phyloP scores from a whole-genome alignment of 75 land plant genomes.

The Pinus taeda region DNA sequence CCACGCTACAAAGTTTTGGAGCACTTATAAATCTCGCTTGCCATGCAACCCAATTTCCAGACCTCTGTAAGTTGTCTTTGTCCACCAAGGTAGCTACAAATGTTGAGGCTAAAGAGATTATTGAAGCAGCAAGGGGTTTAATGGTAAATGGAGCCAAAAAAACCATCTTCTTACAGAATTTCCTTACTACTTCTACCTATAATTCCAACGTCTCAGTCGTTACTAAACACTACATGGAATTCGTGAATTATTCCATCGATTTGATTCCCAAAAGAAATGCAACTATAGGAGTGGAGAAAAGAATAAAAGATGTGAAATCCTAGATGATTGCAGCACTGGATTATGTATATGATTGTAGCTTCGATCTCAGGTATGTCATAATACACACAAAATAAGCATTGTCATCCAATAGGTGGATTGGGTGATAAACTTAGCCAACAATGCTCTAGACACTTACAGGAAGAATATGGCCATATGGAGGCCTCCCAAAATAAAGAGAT shows the following conservation, averaged over 20 bases:
- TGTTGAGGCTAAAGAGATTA: background rate
- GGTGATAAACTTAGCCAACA: slow-evolving; percentile 48
- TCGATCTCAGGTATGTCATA: too few relatives aligned
- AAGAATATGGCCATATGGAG: slow-evolving; percentile 26
- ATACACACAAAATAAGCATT: background rate
- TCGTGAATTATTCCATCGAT: too few relatives aligned
- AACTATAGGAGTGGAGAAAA: too few relatives aligned
- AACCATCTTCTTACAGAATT: background rate
- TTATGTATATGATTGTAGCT: too few relatives aligned
- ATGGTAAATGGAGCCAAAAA: background rate
- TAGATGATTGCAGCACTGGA: too few relatives aligned
- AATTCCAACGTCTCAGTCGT: too few relatives aligned
- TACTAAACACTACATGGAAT: too few relatives aligned
- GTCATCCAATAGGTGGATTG: slow-evolving; percentile 14
- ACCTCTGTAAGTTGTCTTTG: slow-evolving; percentile 8
- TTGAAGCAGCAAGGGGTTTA: background rate
- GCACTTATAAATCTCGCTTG: slow-evolving; percentile 10
- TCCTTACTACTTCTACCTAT: too few relatives aligned
- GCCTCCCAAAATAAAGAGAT: slow-evolving; percentile 43
- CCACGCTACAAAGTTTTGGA: too few relatives aligned
- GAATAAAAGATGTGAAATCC: too few relatives aligned
- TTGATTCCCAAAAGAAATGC: too few relatives aligned
- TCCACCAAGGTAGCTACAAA: background rate
- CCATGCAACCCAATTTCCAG: slow-evolving; percentile 14
- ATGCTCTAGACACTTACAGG: slow-evolving; percentile 48